A percentile compares a stretch with the other conserved stretches of the same genome.
phyloP scores from a whole-genome alignment of 441 rosid species.

The Melianthus villosus region DNA sequence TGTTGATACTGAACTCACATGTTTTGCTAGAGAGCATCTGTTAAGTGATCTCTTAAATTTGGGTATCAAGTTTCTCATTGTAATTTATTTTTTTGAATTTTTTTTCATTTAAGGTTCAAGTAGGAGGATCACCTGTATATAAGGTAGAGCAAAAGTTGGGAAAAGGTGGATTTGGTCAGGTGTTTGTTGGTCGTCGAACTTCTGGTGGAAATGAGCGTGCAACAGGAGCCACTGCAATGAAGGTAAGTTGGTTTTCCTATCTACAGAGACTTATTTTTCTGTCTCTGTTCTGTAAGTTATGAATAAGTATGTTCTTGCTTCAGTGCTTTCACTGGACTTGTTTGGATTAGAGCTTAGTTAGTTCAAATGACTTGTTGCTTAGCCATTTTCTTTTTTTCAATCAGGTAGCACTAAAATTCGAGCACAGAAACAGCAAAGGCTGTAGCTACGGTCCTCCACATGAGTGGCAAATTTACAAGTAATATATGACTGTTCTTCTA shows the following conservation, averaged over 20 bases:
- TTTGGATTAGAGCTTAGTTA: too few species aligned
- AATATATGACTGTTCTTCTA: constrained; percentile 4
- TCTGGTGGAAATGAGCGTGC: constrained; percentile 59
- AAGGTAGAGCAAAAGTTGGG: constrained; percentile 85
- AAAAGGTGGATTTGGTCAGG: constrained; percentile 98
- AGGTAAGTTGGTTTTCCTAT: constrained; percentile 27
- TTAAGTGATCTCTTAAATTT: too few species aligned
- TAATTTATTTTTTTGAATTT: too few species aligned
- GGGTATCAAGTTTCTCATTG: too few species aligned
- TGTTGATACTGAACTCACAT: too few species aligned
- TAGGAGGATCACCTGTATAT: constrained; percentile 84
- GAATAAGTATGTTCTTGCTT: neutral
- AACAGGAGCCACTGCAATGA: constrained; percentile 53
- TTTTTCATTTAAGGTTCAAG: constrained; percentile 49
- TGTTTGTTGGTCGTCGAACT: constrained; percentile 85
- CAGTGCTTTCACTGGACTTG: too few species aligned
- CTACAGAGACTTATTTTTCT: neutral
- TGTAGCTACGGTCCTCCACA: constrained; percentile 96
- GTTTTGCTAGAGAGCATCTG: too few species aligned
- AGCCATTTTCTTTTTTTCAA: neutral
- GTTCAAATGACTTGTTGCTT: too few species aligned
- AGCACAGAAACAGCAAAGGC: constrained; percentile 93
- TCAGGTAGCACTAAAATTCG: constrained; percentile 93
- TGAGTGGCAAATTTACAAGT: constrained; percentile 98
- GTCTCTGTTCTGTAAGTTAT: neutral